Percentiles rank a stretch among this genome's conserved stretches.
These are phyloP conservation scores for Golubevia pallescens DNA, from an alignment of 1,284 basidiomycete species.

Conservation along the genomic window DNA sequence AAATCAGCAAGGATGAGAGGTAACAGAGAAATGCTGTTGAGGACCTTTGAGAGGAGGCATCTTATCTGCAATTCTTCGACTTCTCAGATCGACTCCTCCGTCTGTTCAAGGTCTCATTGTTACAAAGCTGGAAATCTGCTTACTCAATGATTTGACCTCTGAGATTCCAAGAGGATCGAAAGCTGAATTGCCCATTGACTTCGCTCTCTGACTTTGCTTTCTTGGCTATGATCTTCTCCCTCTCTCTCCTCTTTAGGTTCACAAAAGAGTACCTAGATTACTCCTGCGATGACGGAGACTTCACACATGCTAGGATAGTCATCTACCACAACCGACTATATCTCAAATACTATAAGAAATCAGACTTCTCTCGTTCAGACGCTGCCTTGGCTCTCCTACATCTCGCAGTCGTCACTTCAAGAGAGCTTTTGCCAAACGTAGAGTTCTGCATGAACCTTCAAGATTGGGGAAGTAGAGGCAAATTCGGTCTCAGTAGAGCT, in stretches of 20 bases:
- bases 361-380: slow-evolving; percentile 40
- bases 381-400: slow-evolving; percentile 39
- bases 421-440: slow-evolving; percentile 48
- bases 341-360: slow-evolving; percentile 38
- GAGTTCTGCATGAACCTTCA: slow-evolving; percentile 48
- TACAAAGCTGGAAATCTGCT: too few relatives aligned
- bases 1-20: background rate
- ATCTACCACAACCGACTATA: slow-evolving; percentile 42
- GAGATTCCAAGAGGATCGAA: too few relatives aligned
- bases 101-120: too few relatives aligned
- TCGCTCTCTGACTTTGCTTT: too few relatives aligned
- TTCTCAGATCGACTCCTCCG: too few relatives aligned
- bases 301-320: slow-evolving; percentile 39
- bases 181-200: too few relatives aligned
- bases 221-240: too few relatives aligned
- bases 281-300: slow-evolving; percentile 46
- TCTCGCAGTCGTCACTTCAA: slow-evolving; percentile 23
- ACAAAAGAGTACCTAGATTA: slow-evolving; percentile 53
- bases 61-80: too few relatives aligned
- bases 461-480: slow-evolving; percentile 50
- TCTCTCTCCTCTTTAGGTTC: too few relatives aligned
- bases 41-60: too few relatives aligned
- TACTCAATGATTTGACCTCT: too few relatives aligned
- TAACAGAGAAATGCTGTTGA: too few relatives aligned
- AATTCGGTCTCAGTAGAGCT: slow-evolving; percentile 38